phyloP scores from a whole-genome alignment of 495 filamentous ascomycete genomes.

The Hypoxylon trugodes region DNA sequence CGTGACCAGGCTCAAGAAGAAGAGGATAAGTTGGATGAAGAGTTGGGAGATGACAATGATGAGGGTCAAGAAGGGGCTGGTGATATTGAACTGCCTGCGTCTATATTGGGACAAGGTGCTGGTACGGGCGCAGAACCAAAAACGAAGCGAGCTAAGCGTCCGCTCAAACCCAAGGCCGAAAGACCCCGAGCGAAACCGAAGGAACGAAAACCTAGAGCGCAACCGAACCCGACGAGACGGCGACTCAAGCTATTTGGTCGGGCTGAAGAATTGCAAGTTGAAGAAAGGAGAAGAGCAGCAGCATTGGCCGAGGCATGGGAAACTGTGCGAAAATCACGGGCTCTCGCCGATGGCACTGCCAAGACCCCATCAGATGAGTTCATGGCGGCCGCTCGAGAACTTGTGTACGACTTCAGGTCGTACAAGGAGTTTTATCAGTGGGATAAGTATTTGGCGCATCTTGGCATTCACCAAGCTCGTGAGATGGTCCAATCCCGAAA shows the following conservation, averaged over 20 bases:
- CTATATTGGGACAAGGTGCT: neutral
- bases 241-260: conserved; percentile 41
- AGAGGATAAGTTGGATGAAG: conserved; percentile 51
- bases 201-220: conserved; percentile 18
- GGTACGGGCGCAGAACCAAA: neutral
- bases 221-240: conserved; percentile 10
- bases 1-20: conserved; percentile 52
- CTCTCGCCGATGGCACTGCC: neutral
- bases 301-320: conserved; percentile 38
- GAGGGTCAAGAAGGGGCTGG: conserved; percentile 26
- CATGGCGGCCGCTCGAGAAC: conserved; percentile 75
- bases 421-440: conserved; percentile 80
- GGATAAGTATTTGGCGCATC: conserved; percentile 73
- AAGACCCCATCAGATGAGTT: conserved; percentile 32
- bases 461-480: conserved; percentile 66
- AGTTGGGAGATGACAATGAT: conserved; percentile 37
- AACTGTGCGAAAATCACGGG: conserved; percentile 29
- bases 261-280: conserved; percentile 39
- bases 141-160: conserved; percentile 19
- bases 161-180: conserved; percentile 27
- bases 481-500: conserved; percentile 56
- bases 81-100: conserved; percentile 11
- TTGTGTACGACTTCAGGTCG: conserved; percentile 81
- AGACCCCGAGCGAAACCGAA: conserved; percentile 16
- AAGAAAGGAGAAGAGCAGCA: conserved; percentile 37